Conservation (phyloP, 305 asterid genomes). For the Fraxinus sp. region DNA sequence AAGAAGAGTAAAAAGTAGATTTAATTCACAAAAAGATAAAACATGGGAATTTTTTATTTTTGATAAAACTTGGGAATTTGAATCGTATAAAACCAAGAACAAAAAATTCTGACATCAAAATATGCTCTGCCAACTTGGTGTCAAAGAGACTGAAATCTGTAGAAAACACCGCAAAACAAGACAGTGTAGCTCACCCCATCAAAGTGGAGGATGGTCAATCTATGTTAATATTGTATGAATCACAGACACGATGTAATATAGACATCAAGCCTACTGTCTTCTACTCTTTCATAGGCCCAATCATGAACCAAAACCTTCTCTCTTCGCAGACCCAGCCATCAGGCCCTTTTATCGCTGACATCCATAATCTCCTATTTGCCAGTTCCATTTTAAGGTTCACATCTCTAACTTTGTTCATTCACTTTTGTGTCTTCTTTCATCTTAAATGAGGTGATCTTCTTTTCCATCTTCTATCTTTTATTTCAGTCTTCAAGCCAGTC, state of each 20-base stretch:
- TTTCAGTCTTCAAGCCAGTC: neutral
- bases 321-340: neutral
- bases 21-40: neutral
- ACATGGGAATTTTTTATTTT: too few relatives aligned
- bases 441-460: neutral
- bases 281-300: neutral
- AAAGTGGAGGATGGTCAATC: neutral
- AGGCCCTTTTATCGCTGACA: neutral
- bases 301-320: neutral
- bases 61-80: neutral
- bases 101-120: neutral
- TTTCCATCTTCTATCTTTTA: neutral
- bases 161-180: neutral
- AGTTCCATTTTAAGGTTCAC: neutral
- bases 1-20: neutral
- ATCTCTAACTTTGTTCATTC: neutral
- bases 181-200: neutral
- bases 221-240: neutral
- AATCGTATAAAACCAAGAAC: neutral
- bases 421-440: neutral
- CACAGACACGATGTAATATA: neutral
- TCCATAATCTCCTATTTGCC: neutral
- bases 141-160: neutral
- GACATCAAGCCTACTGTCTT: neutral
- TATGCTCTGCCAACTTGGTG: neutral